Evolutionary conservation across 2,329 filamentous ascomycete species (phyloP), one percentile per base, ranked within the genome.

Genomic region (Fusarium sp.): DNA sequence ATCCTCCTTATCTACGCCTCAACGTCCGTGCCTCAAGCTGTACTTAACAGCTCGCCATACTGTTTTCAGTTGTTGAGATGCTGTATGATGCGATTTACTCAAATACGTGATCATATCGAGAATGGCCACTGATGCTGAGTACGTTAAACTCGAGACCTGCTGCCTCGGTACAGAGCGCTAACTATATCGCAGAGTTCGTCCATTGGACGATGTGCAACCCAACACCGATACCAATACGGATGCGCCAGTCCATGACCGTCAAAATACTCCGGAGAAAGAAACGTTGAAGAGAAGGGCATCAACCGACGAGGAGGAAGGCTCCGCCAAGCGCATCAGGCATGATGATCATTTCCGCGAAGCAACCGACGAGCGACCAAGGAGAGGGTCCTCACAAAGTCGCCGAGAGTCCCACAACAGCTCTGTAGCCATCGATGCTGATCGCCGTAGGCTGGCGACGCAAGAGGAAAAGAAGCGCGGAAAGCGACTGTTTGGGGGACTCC

Each of bases 401-500:
- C 71, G 63, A 35, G 59, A 60, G 25, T 74, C 71, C 5, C 45
- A 74, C 14, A 69, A 58, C 3, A 59, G 63, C 54, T 54, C 68
- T 31, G 54, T 40, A 9, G 62, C 10, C 11, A 13, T 59, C 3
- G 70, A 76, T 20, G 45, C 66, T n/a, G 77, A 80, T 64, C 72
- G 78, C 63, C 73, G 74, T 45, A 75, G 63, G 47, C 65, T 74
- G 9, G 80, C 79, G 42, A 79, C 77, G 8, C 82, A 91, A 66
- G 93, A 97, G 78, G 96, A 98, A 81, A 94, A 92, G 82, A 95
- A 94, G 81, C 92, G 96, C 40, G 94, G 94, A 25, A 93, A 94
- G 82, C 90, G 96, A 63, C 87, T 98, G 70, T 98, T 98, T 80
- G 95, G 96, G 70, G 94, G 92, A 38, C 85, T 97, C 66, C 86